Evolutionary conservation across 2,329 filamentous ascomycete species (phyloP).

Genomic region (Clonostachys byssicola): DNA sequence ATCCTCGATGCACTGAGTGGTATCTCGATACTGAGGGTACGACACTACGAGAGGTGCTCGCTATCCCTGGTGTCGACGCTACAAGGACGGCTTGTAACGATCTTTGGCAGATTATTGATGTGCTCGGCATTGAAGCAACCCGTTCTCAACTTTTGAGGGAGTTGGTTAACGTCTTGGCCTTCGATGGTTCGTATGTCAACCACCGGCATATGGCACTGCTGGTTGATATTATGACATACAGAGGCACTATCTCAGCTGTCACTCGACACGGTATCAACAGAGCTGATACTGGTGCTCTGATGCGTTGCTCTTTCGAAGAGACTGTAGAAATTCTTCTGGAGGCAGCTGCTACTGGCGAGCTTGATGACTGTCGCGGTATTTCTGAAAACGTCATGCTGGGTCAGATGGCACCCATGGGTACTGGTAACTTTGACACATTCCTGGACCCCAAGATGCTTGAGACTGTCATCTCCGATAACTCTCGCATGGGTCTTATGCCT

Average conservation of each 20-base stretch:
- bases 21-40: slow-evolving; percentile 94
- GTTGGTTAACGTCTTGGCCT: slow-evolving; percentile 87
- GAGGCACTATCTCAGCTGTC: slow-evolving; percentile 90
- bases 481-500: slow-evolving; percentile 76
- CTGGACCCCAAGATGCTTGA: slow-evolving; percentile 94
- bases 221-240: slow-evolving; percentile 96
- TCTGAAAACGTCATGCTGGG: slow-evolving; percentile 99
- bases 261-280: slow-evolving; percentile 98
- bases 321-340: slow-evolving; percentile 98
- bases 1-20: slow-evolving; percentile 82
- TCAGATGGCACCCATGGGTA: slow-evolving; percentile 94
- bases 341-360: slow-evolving; percentile 87
- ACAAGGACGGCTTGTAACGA: slow-evolving; percentile 90
- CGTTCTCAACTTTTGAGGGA: slow-evolving; percentile 84
- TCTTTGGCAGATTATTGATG: slow-evolving; percentile 88
- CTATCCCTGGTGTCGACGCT: slow-evolving; percentile 83
- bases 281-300: slow-evolving; percentile 93
- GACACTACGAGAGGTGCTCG: slow-evolving; percentile 76
- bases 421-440: slow-evolving; percentile 90
- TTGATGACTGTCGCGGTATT: slow-evolving; percentile 96
- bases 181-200: slow-evolving; percentile 99
- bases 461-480: slow-evolving; percentile 90
- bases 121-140: slow-evolving; percentile 94
- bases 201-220: slow-evolving; percentile 93
- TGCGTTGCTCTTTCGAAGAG: slow-evolving; percentile 99